Evolutionary conservation across 768 basidiomycete species (phyloP).

Genomic region (Lactarius evosmus): DNA sequence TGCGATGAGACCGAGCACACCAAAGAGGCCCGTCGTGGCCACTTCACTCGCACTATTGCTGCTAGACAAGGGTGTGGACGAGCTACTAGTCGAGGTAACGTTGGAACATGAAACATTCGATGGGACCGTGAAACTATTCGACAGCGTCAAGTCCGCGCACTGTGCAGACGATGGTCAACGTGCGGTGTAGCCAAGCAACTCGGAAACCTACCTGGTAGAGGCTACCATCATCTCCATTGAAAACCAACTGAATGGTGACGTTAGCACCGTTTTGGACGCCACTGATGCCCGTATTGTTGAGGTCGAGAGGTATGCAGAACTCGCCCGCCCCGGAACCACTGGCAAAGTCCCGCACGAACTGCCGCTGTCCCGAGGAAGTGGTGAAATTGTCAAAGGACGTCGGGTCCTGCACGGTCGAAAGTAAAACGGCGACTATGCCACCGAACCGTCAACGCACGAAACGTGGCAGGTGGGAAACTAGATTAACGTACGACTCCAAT

Average conservation of each 20-base stretch:
- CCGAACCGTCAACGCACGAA: constrained; percentile 3
- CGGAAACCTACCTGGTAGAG: constrained; percentile 59
- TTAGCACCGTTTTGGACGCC: constrained; percentile 62
- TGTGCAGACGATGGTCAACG: constrained; percentile 31
- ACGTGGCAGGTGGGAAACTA: constrained; percentile 1
- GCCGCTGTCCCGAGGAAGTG: constrained; percentile 37
- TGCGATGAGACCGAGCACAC: not conserved
- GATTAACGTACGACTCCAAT: constrained; percentile 52
- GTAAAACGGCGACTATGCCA: constrained; percentile 46
- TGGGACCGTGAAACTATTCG: constrained; percentile 48
- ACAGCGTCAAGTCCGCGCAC: constrained; percentile 79
- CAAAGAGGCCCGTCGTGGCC: constrained; percentile 7
- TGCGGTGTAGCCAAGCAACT: not conserved
- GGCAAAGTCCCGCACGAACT: constrained; percentile 47
- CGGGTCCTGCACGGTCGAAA: constrained; percentile 57
- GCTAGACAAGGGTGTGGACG: not conserved
- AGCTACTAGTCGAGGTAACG: constrained; percentile 25
- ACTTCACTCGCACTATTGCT: not conserved
- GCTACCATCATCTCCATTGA: constrained; percentile 64
- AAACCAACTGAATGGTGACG: constrained; percentile 69
- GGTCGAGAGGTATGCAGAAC: constrained; percentile 66
- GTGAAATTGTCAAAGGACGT: constrained; percentile 64
- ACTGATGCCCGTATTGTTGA: constrained; percentile 47
- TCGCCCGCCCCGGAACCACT: constrained; percentile 52
- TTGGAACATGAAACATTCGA: constrained; percentile 41